Evolutionary conservation across 176 grass and related monocot species (phyloP), one percentile per base, ranked within the genome.

Genomic region (Themeda triandra): DNA sequence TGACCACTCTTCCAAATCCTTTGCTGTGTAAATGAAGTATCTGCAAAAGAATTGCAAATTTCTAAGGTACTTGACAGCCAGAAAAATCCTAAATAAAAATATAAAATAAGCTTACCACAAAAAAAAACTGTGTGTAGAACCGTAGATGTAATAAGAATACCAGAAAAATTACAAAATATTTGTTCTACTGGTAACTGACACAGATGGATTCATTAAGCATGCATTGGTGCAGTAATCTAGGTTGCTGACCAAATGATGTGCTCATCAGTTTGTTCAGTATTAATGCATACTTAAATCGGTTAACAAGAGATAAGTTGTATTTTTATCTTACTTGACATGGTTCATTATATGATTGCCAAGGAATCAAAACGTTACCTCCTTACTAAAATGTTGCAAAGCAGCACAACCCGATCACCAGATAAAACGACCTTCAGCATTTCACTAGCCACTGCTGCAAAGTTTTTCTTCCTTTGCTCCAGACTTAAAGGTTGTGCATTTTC

Each of bases 381-480:
- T 84, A 99, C 92, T 87, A 99, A 92, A 80, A 96, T 85, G 75
- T 99, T 99, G 81, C 96, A 96, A 51, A 99, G 82, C 72, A 99
- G 80, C 80, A 92, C 84, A 24, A 96, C 91, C 59, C 93, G 87
- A 40, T 96, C 96, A 82, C 86, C 88, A 8, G 87, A 91, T 33
- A 99, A 88, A 87, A 96, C 78, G 81, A 56, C 83, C 66, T 94
- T 99, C 80, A 99, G 82, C 77, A 94, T 94, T 69, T 92, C 84
- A 74, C 35, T 88, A 80, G 91, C 96, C 87, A 92, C 78, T 54
- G 77, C 77, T 39, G 89, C 88, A 68, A 94, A 88, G 80, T 77
- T 94, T 85, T 92, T 99, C 89, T 94, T 96, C 49, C 89, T 89
- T 82, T 99, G 89, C 59, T 94, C 96, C 53, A 99, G 73, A 87